Conservation (phyloP, 108 stramenopile genomes). For the Cyclostephanos tholiformis region DNA sequence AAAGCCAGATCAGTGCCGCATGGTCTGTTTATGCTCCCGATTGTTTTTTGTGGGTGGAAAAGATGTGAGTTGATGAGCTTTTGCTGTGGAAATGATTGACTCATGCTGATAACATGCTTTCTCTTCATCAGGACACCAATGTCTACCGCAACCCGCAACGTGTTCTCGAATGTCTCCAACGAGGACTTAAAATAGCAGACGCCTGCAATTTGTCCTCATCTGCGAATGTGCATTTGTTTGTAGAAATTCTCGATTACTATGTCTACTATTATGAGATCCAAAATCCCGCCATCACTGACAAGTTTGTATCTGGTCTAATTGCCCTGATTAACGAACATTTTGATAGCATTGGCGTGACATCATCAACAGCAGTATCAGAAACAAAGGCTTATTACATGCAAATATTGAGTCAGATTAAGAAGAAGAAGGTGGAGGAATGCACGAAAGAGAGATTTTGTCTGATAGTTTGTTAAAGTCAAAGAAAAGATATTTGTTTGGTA, state of each 20-base stretch:
- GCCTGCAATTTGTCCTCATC: slow-evolving; percentile 77
- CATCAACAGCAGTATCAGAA: slow-evolving; percentile 47
- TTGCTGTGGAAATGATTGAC: background rate
- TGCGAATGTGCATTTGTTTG: slow-evolving; percentile 85
- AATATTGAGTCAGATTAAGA: slow-evolving; percentile 60
- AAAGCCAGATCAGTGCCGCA: slow-evolving; percentile 93
- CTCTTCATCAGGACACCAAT: slow-evolving; percentile 29
- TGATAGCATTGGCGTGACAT: slow-evolving; percentile 52
- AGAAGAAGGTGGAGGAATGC: slow-evolving; percentile 58
- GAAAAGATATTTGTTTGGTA: background rate
- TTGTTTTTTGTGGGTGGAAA: slow-evolving; percentile 80
- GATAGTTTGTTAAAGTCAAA: slow-evolving; percentile 51
- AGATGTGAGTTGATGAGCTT: slow-evolving; percentile 23
- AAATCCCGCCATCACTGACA: slow-evolving; percentile 83
- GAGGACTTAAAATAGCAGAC: slow-evolving; percentile 89
- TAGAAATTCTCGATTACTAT: slow-evolving; percentile 95
- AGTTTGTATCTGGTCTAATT: slow-evolving; percentile 87
- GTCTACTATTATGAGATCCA: slow-evolving; percentile 92
- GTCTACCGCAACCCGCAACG: slow-evolving; percentile 86
- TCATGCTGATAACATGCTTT: background rate
- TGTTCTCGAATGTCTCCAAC: slow-evolving; percentile 94
- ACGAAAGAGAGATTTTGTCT: slow-evolving; percentile 66
- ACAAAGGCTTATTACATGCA: slow-evolving; percentile 64
- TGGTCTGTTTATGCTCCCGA: slow-evolving; percentile 91
- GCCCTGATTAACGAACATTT: slow-evolving; percentile 94